Conservation (phyloP, 2,329 filamentous ascomycete genomes). For the Clarireedia paspali region DNA sequence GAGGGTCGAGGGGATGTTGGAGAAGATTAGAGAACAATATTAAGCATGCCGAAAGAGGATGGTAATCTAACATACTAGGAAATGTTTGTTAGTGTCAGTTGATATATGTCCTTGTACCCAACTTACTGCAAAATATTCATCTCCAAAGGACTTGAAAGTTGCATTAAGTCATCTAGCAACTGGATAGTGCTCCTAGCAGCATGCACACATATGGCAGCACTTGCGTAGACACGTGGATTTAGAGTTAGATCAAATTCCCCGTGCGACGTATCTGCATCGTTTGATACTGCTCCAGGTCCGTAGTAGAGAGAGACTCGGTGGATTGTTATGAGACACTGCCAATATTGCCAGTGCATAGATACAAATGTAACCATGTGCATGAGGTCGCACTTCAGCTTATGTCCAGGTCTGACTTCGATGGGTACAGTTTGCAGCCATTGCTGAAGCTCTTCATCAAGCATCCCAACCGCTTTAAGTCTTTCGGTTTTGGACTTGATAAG, state of each 20-base stretch:
- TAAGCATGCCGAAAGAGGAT: constrained; percentile 85
- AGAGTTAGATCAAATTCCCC: constrained; percentile 8
- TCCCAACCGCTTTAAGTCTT: constrained; percentile 16
- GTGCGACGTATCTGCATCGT: constrained; percentile 4
- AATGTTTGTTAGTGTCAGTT: neutral
- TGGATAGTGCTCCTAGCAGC: constrained; percentile 18
- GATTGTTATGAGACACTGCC: constrained; percentile 16
- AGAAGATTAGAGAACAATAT: constrained; percentile 91
- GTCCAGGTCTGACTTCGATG: constrained; percentile 20
- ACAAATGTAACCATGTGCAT: constrained; percentile 16
- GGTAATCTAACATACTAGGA: constrained; percentile 46
- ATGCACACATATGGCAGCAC: constrained; percentile 16
- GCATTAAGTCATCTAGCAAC: constrained; percentile 13
- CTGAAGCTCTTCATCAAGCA: constrained; percentile 21
- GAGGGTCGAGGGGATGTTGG: constrained; percentile 81
- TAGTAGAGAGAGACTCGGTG: constrained; percentile 19
- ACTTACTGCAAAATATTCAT: constrained; percentile 8
- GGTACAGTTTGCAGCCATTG: constrained; percentile 20
- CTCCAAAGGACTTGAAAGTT: constrained; percentile 15
- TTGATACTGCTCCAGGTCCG: constrained; percentile 7
- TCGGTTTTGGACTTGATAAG: constrained; percentile 18
- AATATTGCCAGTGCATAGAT: constrained; percentile 22
- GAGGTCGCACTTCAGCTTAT: constrained; percentile 14
- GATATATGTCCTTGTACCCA: constrained; percentile 6
- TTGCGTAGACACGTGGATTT: constrained; percentile 18